Evolutionary conservation across 2,329 filamentous ascomycete genomes (phyloP).

Genomic region (Aspergillus sp.): DNA sequence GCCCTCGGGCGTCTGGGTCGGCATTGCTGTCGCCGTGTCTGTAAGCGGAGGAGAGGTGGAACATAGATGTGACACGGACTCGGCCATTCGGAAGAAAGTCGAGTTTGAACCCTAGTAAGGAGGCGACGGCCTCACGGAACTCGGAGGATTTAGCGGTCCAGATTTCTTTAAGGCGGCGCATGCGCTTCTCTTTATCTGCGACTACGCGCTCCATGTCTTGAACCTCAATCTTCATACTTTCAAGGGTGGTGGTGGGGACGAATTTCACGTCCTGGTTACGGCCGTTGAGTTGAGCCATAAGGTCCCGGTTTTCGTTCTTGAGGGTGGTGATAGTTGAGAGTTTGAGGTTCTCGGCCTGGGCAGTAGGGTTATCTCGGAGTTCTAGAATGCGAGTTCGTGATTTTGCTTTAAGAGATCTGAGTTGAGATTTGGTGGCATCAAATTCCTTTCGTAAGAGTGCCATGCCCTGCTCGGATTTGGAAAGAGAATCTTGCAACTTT

Average conservation of each 20-base stretch:
- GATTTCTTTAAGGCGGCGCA: conserved; percentile 83
- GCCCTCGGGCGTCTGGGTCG: conserved; percentile 58
- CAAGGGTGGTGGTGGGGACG: conserved; percentile 75
- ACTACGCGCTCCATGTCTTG: conserved; percentile 69
- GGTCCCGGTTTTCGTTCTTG: conserved; percentile 77
- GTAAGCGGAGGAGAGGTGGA: conserved; percentile 64
- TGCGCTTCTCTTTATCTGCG: conserved; percentile 73
- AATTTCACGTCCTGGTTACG: conserved; percentile 53
- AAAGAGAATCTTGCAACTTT: conserved; percentile 75
- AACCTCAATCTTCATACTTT: conserved; percentile 73
- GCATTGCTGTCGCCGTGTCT: conserved; percentile 47
- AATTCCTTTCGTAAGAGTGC: conserved; percentile 74
- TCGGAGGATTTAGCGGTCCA: conserved; percentile 89
- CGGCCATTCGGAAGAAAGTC: conserved; percentile 97
- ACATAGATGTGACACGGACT: conserved; percentile 85
- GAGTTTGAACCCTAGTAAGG: conserved; percentile 88
- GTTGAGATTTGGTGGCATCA: conserved; percentile 69
- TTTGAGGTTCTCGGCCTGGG: conserved; percentile 82
- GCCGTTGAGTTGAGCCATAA: conserved; percentile 69
- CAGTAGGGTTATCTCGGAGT: conserved; percentile 87
- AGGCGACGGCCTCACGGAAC: conserved; percentile 93
- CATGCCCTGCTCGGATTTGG: conserved; percentile 67
- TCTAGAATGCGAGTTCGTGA: conserved; percentile 81
- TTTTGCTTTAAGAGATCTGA: conserved; percentile 65
- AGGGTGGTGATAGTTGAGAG: conserved; percentile 74